Evolutionary conservation across 2,329 filamentous ascomycete genomes (phyloP).

Genomic region (Dothidotthia symphoricarpi): DNA sequence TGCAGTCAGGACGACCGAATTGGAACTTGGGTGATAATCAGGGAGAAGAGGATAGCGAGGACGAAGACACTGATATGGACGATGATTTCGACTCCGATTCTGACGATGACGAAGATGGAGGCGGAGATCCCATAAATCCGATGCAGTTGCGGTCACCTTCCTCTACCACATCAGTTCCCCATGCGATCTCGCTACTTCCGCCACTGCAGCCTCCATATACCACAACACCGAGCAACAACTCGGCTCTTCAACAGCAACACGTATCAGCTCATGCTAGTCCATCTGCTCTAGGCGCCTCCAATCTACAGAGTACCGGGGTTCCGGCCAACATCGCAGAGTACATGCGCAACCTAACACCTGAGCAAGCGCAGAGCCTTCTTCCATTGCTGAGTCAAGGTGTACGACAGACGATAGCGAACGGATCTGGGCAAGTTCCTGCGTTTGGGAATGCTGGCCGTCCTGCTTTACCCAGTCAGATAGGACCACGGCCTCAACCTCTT

Average conservation of each 20-base stretch:
- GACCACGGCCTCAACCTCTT: not conserved
- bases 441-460: no score
- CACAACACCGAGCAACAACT: not conserved
- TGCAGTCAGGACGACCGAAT: not conserved
- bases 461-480: no score
- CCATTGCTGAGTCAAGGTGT: constrained; percentile 6
- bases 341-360: constrained; percentile 10
- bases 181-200: constrained; percentile 1
- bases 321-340: constrained; percentile 7
- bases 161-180: not conserved
- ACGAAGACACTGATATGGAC: constrained; percentile 5
- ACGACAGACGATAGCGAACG: constrained; percentile 3
- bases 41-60: constrained; percentile 3
- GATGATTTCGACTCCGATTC: constrained; percentile 2
- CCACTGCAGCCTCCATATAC: not conserved
- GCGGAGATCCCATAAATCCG: no score
- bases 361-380: constrained; percentile 8
- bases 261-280: not conserved
- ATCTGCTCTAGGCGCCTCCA: no score
- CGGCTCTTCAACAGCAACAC: not conserved
- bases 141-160: no score
- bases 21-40: not conserved
- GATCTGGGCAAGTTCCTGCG: not conserved
- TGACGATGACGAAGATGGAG: not conserved
- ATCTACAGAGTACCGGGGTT: no score